These are phyloP conservation scores for Penicillium lagena DNA, from an alignment of 495 filamentous ascomycete species.

Conservation along the genomic window DNA sequence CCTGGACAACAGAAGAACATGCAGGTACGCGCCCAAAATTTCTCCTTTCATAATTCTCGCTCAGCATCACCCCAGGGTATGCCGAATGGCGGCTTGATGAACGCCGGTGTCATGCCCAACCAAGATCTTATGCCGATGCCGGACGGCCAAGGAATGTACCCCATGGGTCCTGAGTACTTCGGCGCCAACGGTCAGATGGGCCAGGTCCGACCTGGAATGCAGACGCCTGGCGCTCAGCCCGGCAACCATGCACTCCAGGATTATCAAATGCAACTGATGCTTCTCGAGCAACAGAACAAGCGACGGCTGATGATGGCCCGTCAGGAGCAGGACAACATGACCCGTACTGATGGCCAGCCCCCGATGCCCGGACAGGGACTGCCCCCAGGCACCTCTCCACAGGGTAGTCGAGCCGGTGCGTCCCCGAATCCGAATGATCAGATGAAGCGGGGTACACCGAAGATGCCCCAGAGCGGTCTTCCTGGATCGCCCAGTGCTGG, in stretches of 20 bases:
- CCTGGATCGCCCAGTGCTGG: constrained; percentile 81
- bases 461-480: constrained; percentile 66
- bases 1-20: constrained; percentile 72
- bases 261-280: constrained; percentile 99
- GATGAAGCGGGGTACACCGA: constrained; percentile 85
- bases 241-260: constrained; percentile 95
- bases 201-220: constrained; percentile 44
- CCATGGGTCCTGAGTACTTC: constrained; percentile 57
- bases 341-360: constrained; percentile 52
- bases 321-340: constrained; percentile 84
- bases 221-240: constrained; percentile 47
- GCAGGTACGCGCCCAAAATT: constrained; percentile 76
- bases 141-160: constrained; percentile 53
- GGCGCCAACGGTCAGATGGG: constrained; percentile 53
- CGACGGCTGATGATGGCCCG: constrained; percentile 94
- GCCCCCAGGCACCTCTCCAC: constrained; percentile 70
- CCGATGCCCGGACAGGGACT: constrained; percentile 51
- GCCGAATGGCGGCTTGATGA: constrained; percentile 55
- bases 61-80: constrained; percentile 63
- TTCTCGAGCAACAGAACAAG: constrained; percentile 98
- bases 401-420: constrained; percentile 70
- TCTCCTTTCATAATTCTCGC: constrained; percentile 69
- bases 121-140: constrained; percentile 81
- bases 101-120: constrained; percentile 48
- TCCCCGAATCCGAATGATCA: constrained; percentile 87